phyloP scores from a whole-genome alignment of 768 basidiomycete genomes.

The Lanmaoa rubissima region DNA sequence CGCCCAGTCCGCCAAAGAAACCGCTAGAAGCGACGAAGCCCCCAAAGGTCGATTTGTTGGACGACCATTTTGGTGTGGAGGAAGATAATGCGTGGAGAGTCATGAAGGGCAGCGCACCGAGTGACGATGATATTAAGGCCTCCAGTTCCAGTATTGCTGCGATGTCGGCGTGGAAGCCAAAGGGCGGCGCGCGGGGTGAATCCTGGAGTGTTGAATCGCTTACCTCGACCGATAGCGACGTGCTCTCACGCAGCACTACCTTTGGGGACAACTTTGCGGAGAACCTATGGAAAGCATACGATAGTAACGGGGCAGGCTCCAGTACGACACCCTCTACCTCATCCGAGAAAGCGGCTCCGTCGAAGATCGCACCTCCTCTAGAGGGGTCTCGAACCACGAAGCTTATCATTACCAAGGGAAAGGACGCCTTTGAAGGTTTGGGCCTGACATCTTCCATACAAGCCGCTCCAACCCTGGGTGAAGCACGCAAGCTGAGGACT shows the following conservation, averaged over 20 bases:
- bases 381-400: constrained; percentile 34
- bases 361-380: constrained; percentile 25
- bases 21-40: constrained; percentile 14
- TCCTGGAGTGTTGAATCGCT: constrained; percentile 40
- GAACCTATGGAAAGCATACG: constrained; percentile 54
- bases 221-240: constrained; percentile 21
- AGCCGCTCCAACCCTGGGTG: constrained; percentile 67
- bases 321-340: neutral
- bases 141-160: constrained; percentile 29
- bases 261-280: constrained; percentile 72
- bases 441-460: constrained; percentile 47
- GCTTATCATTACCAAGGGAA: constrained; percentile 39
- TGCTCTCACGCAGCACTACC: constrained; percentile 24
- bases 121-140: constrained; percentile 12
- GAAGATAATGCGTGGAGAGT: constrained; percentile 51
- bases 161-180: constrained; percentile 30
- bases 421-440: constrained; percentile 80
- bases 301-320: constrained; percentile 24
- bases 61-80: constrained; percentile 37
- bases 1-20: constrained; percentile 21
- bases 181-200: constrained; percentile 17
- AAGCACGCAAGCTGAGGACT: constrained; percentile 70
- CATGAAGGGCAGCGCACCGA: constrained; percentile 25
- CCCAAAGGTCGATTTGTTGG: constrained; percentile 33
- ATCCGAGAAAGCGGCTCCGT: constrained; percentile 16